Conservation (phyloP, 305 asterid species). For the Striga hermonthica region DNA sequence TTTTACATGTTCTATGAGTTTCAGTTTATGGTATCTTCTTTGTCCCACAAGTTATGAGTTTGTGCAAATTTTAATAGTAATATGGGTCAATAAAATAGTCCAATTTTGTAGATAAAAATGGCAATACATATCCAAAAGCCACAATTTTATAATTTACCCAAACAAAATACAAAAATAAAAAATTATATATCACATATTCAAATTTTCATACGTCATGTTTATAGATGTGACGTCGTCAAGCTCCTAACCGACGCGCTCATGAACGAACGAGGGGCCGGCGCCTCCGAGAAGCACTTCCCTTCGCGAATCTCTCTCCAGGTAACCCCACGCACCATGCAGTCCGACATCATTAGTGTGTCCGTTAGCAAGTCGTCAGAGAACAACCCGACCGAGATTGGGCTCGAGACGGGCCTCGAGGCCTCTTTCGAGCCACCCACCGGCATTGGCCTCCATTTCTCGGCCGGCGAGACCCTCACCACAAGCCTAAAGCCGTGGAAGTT, state of each 20-base stretch:
- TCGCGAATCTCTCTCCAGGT: slow-evolving; percentile 65
- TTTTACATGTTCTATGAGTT: too few species aligned
- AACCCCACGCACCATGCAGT: slow-evolving; percentile 53
- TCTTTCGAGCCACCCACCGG: slow-evolving; percentile 60
- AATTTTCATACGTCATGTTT: too few species aligned
- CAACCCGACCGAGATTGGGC: slow-evolving; percentile 50
- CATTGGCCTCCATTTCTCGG: slow-evolving; percentile 57
- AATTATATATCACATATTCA: too few species aligned
- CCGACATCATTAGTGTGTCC: slow-evolving; percentile 63
- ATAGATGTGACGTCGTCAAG: slow-evolving; percentile 74
- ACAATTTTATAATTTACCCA: too few species aligned
- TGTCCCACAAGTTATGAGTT: too few species aligned
- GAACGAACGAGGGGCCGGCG: slow-evolving; percentile 70
- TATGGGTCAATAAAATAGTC: too few species aligned
- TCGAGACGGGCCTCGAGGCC: slow-evolving; percentile 62
- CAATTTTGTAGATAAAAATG: too few species aligned
- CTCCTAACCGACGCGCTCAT: slow-evolving; percentile 53
- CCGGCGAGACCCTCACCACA: slow-evolving; percentile 54
- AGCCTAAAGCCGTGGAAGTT: slow-evolving; percentile 81
- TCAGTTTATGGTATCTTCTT: too few species aligned
- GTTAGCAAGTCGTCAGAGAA: slow-evolving; percentile 73
- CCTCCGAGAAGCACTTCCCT: slow-evolving; percentile 79
- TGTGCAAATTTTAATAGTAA: too few species aligned
- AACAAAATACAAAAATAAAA: too few species aligned
- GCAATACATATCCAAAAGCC: too few species aligned